Evolutionary conservation across 73 alveolate genomes (phyloP).

Genomic region (Paramecium primaurelia): DNA sequence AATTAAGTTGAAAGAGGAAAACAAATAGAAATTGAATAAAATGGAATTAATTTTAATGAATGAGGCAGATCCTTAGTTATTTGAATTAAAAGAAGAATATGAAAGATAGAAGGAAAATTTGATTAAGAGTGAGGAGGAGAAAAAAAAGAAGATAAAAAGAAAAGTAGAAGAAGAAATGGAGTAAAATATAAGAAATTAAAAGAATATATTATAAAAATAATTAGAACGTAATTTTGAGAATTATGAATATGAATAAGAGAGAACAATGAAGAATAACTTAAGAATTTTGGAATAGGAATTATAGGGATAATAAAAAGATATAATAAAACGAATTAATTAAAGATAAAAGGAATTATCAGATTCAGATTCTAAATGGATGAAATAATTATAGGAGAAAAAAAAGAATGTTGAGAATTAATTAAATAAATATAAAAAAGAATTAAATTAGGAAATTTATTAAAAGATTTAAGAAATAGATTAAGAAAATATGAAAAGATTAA

Average conservation of each 20-base stretch:
- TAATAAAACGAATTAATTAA: neutral
- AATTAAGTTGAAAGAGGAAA: neutral
- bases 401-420: neutral
- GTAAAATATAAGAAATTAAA: neutral
- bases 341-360: neutral
- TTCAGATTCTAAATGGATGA: neutral
- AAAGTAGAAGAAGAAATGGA: slow-evolving; percentile 3
- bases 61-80: slow-evolving; percentile 37
- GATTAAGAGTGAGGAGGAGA: neutral
- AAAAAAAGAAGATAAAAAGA: neutral
- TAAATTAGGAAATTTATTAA: neutral
- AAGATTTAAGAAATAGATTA: neutral
- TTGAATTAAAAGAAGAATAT: slow-evolving; percentile 15
- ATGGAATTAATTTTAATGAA: slow-evolving; percentile 30
- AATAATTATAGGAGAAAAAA: neutral
- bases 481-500: neutral
- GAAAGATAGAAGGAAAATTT: neutral
- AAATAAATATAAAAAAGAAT: neutral
- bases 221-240: neutral
- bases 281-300: neutral
- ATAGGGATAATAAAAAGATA: neutral
- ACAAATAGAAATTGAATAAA: neutral
- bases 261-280: neutral
- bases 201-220: neutral
- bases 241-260: slow-evolving; percentile 1